Evolutionary conservation across 1,284 basidiomycete genomes (phyloP), one percentile per base, ranked within the genome.

Genomic region (Mycosarcoma maydis): DNA sequence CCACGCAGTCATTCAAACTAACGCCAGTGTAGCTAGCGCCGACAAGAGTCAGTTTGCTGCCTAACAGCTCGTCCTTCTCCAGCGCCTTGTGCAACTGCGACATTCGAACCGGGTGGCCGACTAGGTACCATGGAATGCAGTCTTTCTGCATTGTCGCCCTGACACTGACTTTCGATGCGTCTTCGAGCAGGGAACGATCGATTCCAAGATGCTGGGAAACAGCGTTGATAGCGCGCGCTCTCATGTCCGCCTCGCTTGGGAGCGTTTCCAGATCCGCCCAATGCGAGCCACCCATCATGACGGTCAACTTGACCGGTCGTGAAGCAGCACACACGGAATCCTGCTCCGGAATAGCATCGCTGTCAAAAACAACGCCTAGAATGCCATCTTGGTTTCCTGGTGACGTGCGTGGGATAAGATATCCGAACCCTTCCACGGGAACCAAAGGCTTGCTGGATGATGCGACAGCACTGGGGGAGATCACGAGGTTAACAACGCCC

Each of bases 1-100:
- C 75, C 1, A 95, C 87, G 80, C 92, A 94, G 78, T 97, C 94
- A 16, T 91, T 92, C 5, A 97, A 86, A 56, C 93, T 94, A 1
- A 95, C 92, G 1, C 93, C 94, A 0, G 87, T 88, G 27, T 94
- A 91, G 10, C 92, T 92, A 5, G 92, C 91, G 1, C 95, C 95
- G 1, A 91, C 85, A 2, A 97, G 85, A 37, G 88, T 88, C 62
- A 96, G 77, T 60, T 85, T 84, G 4, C 87, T 87, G 0, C 82
- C 83, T 87, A 89, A 11, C 83, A 80, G 10, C 72, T 77, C 20
- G 46, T 57, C 26, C 10, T 42, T 32, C 9, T 37, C 17, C 19
- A 92, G 81, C 5, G 83, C 84, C 8, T 77, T 68, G 49, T 85
- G 84, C 41, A 96, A 77, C 69, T 89, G 87, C 11, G 81, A 77